Conservation (phyloP, 2,329 filamentous ascomycete species). For the Pseudogymnoascus sp. region DNA sequence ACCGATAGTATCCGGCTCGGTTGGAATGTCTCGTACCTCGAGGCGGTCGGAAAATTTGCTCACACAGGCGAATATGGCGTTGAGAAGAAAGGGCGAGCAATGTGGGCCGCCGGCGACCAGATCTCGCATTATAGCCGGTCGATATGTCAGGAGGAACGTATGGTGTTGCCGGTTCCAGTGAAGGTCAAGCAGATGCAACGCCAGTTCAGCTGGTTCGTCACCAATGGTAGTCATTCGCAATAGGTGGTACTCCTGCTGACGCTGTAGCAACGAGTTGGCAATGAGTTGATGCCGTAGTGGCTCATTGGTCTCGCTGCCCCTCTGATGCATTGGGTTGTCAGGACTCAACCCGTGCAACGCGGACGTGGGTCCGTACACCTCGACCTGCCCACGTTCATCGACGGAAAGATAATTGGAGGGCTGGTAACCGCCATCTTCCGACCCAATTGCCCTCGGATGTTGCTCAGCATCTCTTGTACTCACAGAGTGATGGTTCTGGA, state of each 20-base stretch:
- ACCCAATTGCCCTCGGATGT: background rate
- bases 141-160: conserved; percentile 33
- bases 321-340: background rate
- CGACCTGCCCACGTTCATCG: conserved; percentile 12
- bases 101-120: conserved; percentile 30
- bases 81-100: conserved; percentile 32
- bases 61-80: conserved; percentile 30
- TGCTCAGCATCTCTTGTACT: background rate
- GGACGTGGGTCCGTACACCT: conserved; percentile 15
- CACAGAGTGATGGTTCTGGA: background rate
- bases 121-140: conserved; percentile 33
- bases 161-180: conserved; percentile 36
- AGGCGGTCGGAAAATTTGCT: conserved; percentile 24
- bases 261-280: conserved; percentile 14
- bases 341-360: background rate
- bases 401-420: conserved; percentile 12
- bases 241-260: conserved; percentile 13
- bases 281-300: conserved; percentile 13
- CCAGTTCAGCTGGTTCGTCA: conserved; percentile 26
- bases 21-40: conserved; percentile 19
- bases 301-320: background rate
- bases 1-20: conserved; percentile 21
- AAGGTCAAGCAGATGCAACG: conserved; percentile 32
- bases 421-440: conserved; percentile 10
- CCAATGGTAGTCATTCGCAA: conserved; percentile 23